Evolutionary conservation across 2,329 filamentous ascomycete species (phyloP), one percentile per base, ranked within the genome.

Genomic region (Ascochyta rabiei): DNA sequence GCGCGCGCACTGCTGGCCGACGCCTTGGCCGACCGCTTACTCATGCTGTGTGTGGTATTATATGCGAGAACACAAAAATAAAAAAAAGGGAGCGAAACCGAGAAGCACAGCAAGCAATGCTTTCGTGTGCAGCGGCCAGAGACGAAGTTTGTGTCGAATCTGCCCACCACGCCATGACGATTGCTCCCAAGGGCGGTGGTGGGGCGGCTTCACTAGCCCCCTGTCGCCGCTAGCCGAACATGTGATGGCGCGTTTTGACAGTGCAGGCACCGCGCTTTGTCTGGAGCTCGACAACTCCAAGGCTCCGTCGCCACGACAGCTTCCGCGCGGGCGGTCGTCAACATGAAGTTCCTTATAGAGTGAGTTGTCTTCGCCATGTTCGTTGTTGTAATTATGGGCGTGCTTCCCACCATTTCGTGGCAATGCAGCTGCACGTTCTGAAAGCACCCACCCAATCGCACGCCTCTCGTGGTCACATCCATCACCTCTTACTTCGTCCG

Each of bases 291-390:
- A 33, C 61, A 55, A 55, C 56, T 53, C 40, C 28, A 30, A 30
- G 28, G 28, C 28, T 30, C 34, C 53, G 62, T 57, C 63, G 56
- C 60, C 53, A 64, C 62, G 50, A 61, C 61, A 53, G 38, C 52
- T 48, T 50, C 54, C 61, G 61, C 61, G 57, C 57, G 56, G 62
- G 58, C 56, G 57, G 52, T 48, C 50, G 46, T 40, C 53, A 34
- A 44, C 65, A 86, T 91, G 89, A 90, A 86, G 81, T 91, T 91
- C 80, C 86, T 87, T 71, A 91, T 91, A 69, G 89, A 90, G 84
- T 87, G 79, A 63, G 79, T 64, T n/a, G 9, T 31, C 18, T 31
- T 18, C 15, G 6, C 15, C n/a, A 13, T 10, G 1, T 15, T 8
- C 7, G 4, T 33, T 23, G 8, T 16, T 34, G 6, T 10, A 5